Evolutionary conservation across 164 flowering plant species (phyloP), one percentile per base, ranked within the genome.

Genomic region (Berberis thunbergii): DNA sequence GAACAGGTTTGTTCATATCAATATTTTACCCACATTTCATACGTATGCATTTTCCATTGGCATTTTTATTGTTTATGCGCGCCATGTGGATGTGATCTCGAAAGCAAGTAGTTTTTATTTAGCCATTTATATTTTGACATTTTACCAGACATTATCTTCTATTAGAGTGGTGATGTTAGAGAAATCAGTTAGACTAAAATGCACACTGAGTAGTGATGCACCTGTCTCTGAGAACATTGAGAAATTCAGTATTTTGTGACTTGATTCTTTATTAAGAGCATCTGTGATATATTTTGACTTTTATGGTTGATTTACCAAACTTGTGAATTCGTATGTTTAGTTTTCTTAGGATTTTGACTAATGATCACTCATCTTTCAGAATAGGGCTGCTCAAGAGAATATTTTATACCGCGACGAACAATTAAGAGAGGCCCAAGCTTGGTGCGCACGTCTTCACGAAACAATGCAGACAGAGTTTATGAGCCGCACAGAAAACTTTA

Each of bases 341-440:
- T 52, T 4, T 10, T 46, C 54, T 52, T 12, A 4, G n/a, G 12
- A 7, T 52, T 52, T 3, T 44, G 42, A 9, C 64, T 74, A 62
- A 72, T 40, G 63, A 0, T 45, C 11, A 8, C 54, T 39, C 42
- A 13, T 78, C 52, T 65, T 78, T 54, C 96, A 94, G 99, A 78
- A 89, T 76, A 86, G 96, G 75, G 83, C 64, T 77, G 90, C 85
- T 66, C 96, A 89, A 70, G 97, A 94, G 70, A 73, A 84, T 53
- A 78, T 91, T 49, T 61, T 84, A 10, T 86, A 69, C 70, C 91
- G 84, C 74, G 99, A 94, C 70, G 96, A 83, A 57, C 96, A 87
- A 55, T 55, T 94, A 65, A 84, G 96, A 75, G 98, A 93, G 71
- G 87, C 90, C 26, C 96, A 94, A 62, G 79, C 87, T 49, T 94